Evolutionary conservation across 1,139 yeast species (phyloP), one percentile per base, ranked within the genome.

Genomic region (Pneumocystis oryctolagi): DNA sequence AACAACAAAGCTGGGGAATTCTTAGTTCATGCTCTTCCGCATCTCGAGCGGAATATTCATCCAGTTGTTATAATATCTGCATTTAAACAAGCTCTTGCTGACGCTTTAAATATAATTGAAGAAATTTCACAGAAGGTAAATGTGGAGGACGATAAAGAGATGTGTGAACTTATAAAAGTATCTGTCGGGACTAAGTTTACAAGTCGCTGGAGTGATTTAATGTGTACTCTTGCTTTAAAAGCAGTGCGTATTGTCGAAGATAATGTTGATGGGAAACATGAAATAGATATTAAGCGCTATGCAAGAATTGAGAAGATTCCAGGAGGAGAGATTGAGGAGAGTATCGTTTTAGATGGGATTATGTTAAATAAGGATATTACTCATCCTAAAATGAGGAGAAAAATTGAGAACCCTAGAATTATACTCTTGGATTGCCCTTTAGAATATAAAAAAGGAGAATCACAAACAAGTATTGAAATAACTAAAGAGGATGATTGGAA

Each of bases 361-460:
- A 79, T 92, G 77, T 80, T 94, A 71, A 94, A 94, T 78, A 94
- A 94, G 76, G 99, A 94, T 73, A 95, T 94, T 64, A 90, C 95
- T 34, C 99, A 94, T 75, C 98, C 99, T 67, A 89, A 90, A 76
- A 94, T 94, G 99, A 84, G 84, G 70, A 84, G 98, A 74, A 73
- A 79, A 70, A 87, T 92, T 69, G 89, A 85, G 72, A 87, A 89
- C 71, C 99, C 99, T 61, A 81, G 94, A 68, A 82, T 94, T 64
- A 81, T 94, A 56, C 80, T 94, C 68, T 80, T 94, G 70, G 98
- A 94, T 76, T 90, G 97, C 75, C 97, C 99, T 25, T 79, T 94
- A 71, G 99, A 94, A 76, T 94, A 94, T 77, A 94, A 94, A 77
- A 94, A 94, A 80, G 99, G 98, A 66, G 99, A 94, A 77, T 89